Evolutionary conservation across 371 early-diverging fungal genomes (phyloP).

Genomic region (Syncephalastrum monosporum): DNA sequence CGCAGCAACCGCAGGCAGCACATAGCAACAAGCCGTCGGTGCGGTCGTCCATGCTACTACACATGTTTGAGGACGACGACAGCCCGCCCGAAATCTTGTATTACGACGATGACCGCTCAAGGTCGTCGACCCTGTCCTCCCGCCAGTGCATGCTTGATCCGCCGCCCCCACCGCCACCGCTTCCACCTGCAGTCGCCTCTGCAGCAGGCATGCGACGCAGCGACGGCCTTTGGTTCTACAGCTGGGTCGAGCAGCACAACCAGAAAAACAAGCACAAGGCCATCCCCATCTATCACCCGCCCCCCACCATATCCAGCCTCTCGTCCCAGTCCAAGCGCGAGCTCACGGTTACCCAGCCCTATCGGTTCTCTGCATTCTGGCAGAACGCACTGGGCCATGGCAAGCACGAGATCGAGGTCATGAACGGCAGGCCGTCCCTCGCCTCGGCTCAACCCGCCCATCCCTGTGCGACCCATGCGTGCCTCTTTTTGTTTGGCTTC

Average conservation of each 20-base stretch:
- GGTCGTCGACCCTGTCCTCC: not conserved
- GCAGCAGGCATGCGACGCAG: not conserved
- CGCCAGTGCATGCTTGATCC: not conserved
- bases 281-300: conserved; percentile 4
- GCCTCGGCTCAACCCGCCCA: not conserved
- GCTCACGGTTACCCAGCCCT: conserved; percentile 4
- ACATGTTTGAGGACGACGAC: conserved; percentile 8
- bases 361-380: conserved; percentile 18
- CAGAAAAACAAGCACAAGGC: conserved; percentile 8
- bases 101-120: conserved; percentile 6
- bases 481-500: conserved; percentile 16
- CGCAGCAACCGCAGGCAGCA: conserved; percentile 1
- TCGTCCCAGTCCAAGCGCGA: conserved; percentile 7
- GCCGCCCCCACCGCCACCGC: conserved; percentile 6
- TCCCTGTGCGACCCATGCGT: conserved; percentile 2
- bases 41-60: conserved; percentile 13
- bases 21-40: conserved; percentile 6
- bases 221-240: conserved; percentile 8
- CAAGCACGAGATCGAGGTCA: conserved; percentile 12
- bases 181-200: conserved; percentile 1
- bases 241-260: conserved; percentile 12
- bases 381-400: conserved; percentile 8
- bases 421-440: not conserved
- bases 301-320: conserved; percentile 10
- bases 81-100: conserved; percentile 9